Evolutionary conservation across 805 yeast species (phyloP).

Genomic region (Candida anglica): DNA sequence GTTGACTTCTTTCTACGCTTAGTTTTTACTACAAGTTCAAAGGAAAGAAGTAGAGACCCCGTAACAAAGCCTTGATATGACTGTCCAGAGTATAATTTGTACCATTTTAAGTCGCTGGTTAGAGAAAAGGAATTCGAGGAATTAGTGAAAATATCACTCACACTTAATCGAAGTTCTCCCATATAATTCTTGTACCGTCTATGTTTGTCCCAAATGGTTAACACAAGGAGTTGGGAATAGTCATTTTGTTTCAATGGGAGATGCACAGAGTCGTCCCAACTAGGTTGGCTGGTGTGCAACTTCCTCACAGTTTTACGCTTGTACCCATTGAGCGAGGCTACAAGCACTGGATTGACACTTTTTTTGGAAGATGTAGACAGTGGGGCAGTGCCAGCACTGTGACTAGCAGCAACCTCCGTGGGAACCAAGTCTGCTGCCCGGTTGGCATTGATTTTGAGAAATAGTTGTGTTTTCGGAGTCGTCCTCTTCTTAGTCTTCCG

Average conservation of each 20-base stretch:
- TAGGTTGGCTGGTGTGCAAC: constrained; percentile 31
- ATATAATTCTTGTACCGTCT: constrained; percentile 32
- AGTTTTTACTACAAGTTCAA: constrained; percentile 29
- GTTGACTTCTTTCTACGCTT: constrained; percentile 6
- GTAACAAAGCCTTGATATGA: constrained; percentile 41
- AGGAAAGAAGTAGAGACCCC: constrained; percentile 43
- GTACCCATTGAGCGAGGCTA: constrained; percentile 27
- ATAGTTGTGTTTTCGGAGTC: constrained; percentile 10
- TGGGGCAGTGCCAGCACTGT: constrained; percentile 2
- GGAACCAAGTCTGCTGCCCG: constrained; percentile 37
- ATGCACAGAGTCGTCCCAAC: constrained; percentile 33
- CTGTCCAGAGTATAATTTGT: constrained; percentile 37
- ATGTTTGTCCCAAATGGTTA: constrained; percentile 40
- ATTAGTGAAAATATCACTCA: constrained; percentile 23
- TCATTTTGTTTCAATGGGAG: constrained; percentile 29
- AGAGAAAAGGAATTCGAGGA: not conserved
- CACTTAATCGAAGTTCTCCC: constrained; percentile 34
- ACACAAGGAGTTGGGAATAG: constrained; percentile 22
- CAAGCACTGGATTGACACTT: constrained; percentile 32
- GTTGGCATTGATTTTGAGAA: constrained; percentile 29
- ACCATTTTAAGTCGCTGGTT: constrained; percentile 39
- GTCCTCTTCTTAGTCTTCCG: not conserved
- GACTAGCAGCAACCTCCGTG: constrained; percentile 4
- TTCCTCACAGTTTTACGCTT: constrained; percentile 27
- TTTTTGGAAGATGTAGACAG: constrained; percentile 8